Percentiles rank a stretch among this genome's conserved stretches.
Evolutionary conservation across 2,329 filamentous ascomycete genomes (phyloP).

Genomic region (Apiospora hydei): DNA sequence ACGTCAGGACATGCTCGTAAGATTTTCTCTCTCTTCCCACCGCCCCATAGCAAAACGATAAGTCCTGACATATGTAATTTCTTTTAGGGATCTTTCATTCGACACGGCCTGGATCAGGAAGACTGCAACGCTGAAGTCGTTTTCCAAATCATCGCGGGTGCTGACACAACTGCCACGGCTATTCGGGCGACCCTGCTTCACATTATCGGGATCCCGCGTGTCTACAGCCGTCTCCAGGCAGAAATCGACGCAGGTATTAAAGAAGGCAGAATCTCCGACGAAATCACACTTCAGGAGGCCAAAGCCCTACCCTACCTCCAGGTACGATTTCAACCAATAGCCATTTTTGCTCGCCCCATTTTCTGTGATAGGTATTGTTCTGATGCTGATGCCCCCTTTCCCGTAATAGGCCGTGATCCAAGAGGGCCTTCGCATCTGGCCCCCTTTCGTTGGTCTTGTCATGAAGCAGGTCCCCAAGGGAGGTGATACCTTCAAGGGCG

Average conservation of each 20-base stretch:
- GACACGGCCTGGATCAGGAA: constrained; percentile 37
- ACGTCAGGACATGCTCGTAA: constrained; percentile 34
- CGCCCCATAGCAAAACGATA: too few relatives aligned
- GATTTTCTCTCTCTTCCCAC: not conserved
- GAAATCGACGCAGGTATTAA: constrained; percentile 49
- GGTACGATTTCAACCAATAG: not conserved
- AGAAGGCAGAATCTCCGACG: constrained; percentile 37
- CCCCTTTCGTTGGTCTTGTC: constrained; percentile 18
- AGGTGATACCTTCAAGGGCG: constrained; percentile 21
- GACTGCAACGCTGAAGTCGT: constrained; percentile 39
- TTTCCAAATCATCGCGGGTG: constrained; percentile 43
- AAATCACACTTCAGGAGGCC: constrained; percentile 39
- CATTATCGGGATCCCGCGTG: constrained; percentile 52
- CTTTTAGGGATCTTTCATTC: constrained; percentile 40
- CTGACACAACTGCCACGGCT: constrained; percentile 57
- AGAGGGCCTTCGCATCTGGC: constrained; percentile 15
- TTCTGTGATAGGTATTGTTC: not conserved
- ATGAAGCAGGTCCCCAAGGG: constrained; percentile 16
- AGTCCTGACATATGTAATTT: not conserved
- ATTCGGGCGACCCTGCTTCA: constrained; percentile 56
- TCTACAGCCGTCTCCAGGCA: constrained; percentile 49
- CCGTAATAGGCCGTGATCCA: constrained; percentile 23
- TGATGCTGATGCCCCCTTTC: not conserved
- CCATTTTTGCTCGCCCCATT: not conserved
- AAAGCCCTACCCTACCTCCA: constrained; percentile 43